Evolutionary conservation across 192 early-diverging fungal species (phyloP).

Genomic region (Coemansia sp.): DNA sequence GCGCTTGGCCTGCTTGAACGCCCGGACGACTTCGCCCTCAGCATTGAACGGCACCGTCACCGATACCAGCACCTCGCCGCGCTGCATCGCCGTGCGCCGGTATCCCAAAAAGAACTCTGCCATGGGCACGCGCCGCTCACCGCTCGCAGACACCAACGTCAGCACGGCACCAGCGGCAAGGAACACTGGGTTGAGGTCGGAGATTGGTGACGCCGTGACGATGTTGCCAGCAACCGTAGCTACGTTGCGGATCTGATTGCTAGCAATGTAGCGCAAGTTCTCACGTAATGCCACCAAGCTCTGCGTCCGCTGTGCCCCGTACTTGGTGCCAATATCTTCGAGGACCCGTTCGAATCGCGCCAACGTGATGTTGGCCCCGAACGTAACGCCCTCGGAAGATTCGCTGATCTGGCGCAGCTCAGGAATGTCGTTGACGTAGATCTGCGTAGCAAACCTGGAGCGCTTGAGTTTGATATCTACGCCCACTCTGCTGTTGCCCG

Average conservation of each 20-base stretch:
- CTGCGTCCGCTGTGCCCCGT: slow-evolving; percentile 49
- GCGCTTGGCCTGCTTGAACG: slow-evolving; percentile 88
- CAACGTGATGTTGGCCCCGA: slow-evolving; percentile 72
- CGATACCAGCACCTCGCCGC: slow-evolving; percentile 64
- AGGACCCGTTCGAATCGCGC: slow-evolving; percentile 54
- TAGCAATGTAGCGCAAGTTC: slow-evolving; percentile 79
- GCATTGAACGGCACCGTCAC: slow-evolving; percentile 66
- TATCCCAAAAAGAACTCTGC: slow-evolving; percentile 80
- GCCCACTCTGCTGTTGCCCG: slow-evolving; percentile 83
- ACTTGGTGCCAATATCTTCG: slow-evolving; percentile 6
- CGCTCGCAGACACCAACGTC: slow-evolving; percentile 40
- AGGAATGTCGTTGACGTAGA: slow-evolving; percentile 66
- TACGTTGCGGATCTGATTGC: slow-evolving; percentile 84
- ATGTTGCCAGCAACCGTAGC: slow-evolving; percentile 86
- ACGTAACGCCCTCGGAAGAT: slow-evolving; percentile 34
- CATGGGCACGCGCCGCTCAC: slow-evolving; percentile 57
- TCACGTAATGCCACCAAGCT: slow-evolving; percentile 67
- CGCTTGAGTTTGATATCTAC: slow-evolving; percentile 79
- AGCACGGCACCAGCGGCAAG: slow-evolving; percentile 64
- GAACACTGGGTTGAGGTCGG: slow-evolving; percentile 85
- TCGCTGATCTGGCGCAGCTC: slow-evolving; percentile 62
- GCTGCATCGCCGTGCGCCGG: slow-evolving; percentile 67
- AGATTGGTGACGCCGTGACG: slow-evolving; percentile 85
- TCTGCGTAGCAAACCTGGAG: slow-evolving; percentile 60
- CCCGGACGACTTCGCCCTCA: slow-evolving; percentile 61